These are phyloP conservation scores for Plasmodium gaboni DNA, from an alignment of 169 alveolate genomes.

Conservation along the genomic window DNA sequence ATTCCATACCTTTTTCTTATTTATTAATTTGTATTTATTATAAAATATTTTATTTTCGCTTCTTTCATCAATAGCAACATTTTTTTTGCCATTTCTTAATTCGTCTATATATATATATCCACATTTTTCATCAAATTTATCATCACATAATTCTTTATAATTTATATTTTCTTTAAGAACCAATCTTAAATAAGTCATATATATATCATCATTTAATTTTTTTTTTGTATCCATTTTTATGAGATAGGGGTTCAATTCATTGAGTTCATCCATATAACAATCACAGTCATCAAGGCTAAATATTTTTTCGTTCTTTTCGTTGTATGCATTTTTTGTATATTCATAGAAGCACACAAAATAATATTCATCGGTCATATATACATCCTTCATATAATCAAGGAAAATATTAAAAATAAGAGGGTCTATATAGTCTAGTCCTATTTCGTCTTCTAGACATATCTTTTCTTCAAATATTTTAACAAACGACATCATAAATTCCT, in stretches of 20 bases:
- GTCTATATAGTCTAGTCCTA: conserved; percentile 27
- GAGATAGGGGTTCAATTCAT: conserved; percentile 38
- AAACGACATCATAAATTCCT: conserved; percentile 71
- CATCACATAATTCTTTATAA: background rate
- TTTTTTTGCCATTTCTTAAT: background rate
- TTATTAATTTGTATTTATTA: no score
- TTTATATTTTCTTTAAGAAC: conserved; percentile 7
- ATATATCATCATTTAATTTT: conserved; percentile 5
- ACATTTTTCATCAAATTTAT: background rate
- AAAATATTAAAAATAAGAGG: conserved; percentile 42
- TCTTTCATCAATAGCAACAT: background rate
- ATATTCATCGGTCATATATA: conserved; percentile 60
- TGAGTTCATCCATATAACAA: conserved; percentile 34
- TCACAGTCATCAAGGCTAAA: conserved; percentile 21
- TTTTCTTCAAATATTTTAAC: conserved; percentile 49
- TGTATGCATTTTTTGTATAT: conserved; percentile 26
- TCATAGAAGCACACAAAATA: conserved; percentile 63
- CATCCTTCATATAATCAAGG: conserved; percentile 45
- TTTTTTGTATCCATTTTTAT: conserved; percentile 27
- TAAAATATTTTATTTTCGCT: background rate
- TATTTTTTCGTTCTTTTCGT: conserved; percentile 12
- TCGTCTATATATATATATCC: background rate
- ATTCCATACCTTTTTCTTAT: no score
- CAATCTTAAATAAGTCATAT: conserved; percentile 20
- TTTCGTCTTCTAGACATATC: conserved; percentile 30